Evolutionary conservation across 2,329 filamentous ascomycete genomes (phyloP).

Genomic region (Piedraia hortae): DNA sequence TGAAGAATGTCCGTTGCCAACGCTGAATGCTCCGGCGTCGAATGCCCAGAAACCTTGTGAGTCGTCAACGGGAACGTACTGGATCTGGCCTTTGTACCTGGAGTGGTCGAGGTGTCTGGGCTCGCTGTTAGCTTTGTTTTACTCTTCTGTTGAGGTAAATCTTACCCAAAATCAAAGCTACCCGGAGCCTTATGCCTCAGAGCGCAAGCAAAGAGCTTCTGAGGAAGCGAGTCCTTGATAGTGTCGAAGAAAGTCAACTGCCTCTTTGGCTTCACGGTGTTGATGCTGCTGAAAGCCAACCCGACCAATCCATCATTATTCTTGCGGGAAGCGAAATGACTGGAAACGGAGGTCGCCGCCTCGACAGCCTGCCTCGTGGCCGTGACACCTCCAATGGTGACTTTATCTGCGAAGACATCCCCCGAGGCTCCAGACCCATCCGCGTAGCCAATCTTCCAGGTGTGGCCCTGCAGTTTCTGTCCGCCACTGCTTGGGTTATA

Average conservation of each 20-base stretch:
- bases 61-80: constrained; percentile 34
- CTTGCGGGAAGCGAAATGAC: constrained; percentile 27
- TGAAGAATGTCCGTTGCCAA: constrained; percentile 31
- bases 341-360: constrained; percentile 30
- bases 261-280: constrained; percentile 16
- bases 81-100: constrained; percentile 30
- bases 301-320: constrained; percentile 39
- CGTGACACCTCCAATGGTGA: constrained; percentile 30
- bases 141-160: too few relatives aligned
- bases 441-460: constrained; percentile 33
- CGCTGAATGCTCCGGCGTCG: constrained; percentile 25
- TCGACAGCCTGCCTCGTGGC: constrained; percentile 36
- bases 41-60: constrained; percentile 43
- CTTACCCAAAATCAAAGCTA: constrained; percentile 2
- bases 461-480: constrained; percentile 18
- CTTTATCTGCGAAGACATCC: constrained; percentile 36
- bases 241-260: constrained; percentile 34
- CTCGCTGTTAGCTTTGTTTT: neutral
- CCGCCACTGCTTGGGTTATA: constrained; percentile 25
- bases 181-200: constrained; percentile 24
- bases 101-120: constrained; percentile 28
- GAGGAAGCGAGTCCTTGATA: constrained; percentile 22
- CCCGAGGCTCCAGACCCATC: constrained; percentile 36
- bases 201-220: constrained; percentile 29
- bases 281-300: constrained; percentile 27